These are phyloP conservation scores for Acanthamoeba healyi DNA, from an alignment of 208 protist species.

Conservation along the genomic window DNA sequence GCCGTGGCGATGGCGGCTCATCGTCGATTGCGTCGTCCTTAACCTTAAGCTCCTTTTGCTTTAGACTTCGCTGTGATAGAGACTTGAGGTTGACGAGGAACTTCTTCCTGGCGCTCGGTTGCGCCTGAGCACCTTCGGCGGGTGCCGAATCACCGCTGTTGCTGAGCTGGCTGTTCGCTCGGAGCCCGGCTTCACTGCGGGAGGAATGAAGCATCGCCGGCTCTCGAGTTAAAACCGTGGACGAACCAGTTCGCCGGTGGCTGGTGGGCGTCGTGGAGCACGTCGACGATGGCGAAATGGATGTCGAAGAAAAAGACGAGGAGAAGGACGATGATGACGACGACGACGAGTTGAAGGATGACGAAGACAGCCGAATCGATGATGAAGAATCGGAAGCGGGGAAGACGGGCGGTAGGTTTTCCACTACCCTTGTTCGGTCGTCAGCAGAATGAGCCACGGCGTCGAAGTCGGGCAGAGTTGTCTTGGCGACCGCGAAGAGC, in stretches of 20 bases:
- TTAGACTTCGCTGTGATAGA: neutral
- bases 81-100: constrained; percentile 3
- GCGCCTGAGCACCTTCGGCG: neutral
- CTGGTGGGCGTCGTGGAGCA: neutral
- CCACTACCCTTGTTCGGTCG: neutral
- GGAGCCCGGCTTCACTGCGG: neutral
- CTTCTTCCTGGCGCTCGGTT: neutral
- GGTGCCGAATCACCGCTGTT: no score
- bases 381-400: neutral
- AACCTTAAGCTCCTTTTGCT: neutral
- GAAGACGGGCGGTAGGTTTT: neutral
- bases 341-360: neutral
- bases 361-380: neutral
- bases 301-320: neutral
- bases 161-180: no score
- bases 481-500: neutral
- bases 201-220: neutral
- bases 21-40: neutral
- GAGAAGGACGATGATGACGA: neutral
- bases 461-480: neutral
- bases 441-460: neutral
- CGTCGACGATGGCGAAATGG: neutral
- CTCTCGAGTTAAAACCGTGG: neutral
- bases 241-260: no score
- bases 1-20: neutral